Conservation (phyloP, 1,284 basidiomycete species). For the Pyrrhoderma lamaoense region DNA sequence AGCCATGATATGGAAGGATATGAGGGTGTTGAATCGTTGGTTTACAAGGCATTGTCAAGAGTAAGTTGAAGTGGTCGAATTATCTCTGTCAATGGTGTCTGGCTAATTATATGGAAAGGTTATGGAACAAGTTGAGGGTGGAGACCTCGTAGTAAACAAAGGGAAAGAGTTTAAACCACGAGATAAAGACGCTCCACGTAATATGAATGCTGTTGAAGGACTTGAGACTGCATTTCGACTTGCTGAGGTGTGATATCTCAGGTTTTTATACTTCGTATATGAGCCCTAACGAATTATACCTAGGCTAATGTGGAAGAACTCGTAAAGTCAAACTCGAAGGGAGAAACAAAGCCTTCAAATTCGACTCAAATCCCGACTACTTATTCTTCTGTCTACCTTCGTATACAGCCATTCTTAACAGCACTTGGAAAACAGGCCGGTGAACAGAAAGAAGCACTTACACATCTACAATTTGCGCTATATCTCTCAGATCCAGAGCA, state of each 20-base stretch:
- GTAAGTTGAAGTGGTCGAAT: constrained; percentile 41
- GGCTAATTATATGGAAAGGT: constrained; percentile 41
- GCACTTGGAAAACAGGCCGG: constrained; percentile 31
- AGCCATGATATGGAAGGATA: constrained; percentile 97
- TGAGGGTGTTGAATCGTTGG: constrained; percentile 93
- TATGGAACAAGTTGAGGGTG: constrained; percentile 90
- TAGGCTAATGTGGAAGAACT: constrained; percentile 77
- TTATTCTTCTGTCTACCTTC: constrained; percentile 87
- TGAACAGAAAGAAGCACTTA: constrained; percentile 25
- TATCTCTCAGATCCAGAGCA: constrained; percentile 80
- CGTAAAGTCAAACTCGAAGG: constrained; percentile 51
- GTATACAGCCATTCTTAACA: constrained; percentile 82
- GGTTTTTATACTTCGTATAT: neutral
- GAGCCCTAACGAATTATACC: neutral
- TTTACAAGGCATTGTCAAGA: constrained; percentile 77
- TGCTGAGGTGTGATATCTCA: constrained; percentile 51
- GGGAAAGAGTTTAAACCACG: constrained; percentile 71
- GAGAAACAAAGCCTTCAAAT: constrained; percentile 32
- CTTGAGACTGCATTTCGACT: constrained; percentile 79
- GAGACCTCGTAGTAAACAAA: constrained; percentile 83
- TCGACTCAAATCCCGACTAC: constrained; percentile 68
- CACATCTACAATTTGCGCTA: constrained; percentile 79
- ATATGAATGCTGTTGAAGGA: constrained; percentile 79
- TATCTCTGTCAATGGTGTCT: neutral
- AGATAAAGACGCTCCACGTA: constrained; percentile 42